Evolutionary conservation across 495 filamentous ascomycete genomes (phyloP).

Genomic region (Neurospora sublineolata): DNA sequence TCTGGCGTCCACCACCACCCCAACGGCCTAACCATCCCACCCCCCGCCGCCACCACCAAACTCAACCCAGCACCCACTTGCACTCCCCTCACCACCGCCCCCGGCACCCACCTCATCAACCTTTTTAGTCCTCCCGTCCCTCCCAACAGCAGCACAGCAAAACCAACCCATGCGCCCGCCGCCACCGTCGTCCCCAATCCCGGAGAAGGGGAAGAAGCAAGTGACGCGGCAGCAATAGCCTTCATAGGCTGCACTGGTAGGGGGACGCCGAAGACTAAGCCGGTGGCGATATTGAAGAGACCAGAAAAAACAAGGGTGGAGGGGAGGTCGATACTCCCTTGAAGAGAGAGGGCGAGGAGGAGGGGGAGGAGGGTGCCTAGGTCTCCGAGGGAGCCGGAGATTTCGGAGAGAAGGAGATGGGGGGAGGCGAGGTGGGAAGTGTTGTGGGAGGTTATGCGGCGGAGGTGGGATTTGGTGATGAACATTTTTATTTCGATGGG

Average conservation of each 20-base stretch:
- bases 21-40: neutral
- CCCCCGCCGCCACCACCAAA: neutral
- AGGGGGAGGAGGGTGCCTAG: conserved; percentile 84
- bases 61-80: neutral
- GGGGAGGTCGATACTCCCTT: conserved; percentile 64
- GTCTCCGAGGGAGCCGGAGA: conserved; percentile 84
- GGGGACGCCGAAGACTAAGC: conserved; percentile 71
- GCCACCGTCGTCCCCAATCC: neutral
- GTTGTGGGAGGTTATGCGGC: neutral
- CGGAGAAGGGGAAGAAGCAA: neutral
- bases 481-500: too few species aligned
- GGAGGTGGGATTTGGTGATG: neutral
- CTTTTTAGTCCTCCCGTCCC: neutral
- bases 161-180: neutral
- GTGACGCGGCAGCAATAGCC: conserved; percentile 16
- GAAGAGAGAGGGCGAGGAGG: conserved; percentile 68
- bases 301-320: conserved; percentile 82
- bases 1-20: neutral
- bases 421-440: neutral
- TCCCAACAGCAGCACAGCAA: neutral
- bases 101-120: neutral
- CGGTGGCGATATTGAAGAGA: conserved; percentile 72
- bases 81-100: neutral
- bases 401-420: conserved; percentile 35
- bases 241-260: conserved; percentile 82